Base-by-base conservation (phyloP, 164 flowering plant genomes). In the Echeveria elegans region DNA sequence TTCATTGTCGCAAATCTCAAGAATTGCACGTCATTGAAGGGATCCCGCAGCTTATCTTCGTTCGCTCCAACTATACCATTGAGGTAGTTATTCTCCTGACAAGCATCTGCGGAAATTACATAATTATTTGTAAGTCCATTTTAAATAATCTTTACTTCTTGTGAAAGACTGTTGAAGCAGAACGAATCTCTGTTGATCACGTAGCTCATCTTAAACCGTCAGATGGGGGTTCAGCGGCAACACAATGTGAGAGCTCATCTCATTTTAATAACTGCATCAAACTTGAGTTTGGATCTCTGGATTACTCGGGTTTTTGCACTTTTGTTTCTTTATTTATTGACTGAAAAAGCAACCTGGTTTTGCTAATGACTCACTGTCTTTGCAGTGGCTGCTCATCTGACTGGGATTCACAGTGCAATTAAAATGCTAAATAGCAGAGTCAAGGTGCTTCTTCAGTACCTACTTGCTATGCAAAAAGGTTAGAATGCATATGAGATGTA, bases 381-480 rank as follows among this genome's bases (percentile, higher is more conserved):
- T 81, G 78, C 83, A 89, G 98, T 93, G 98, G 98, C 98, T 76
- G 97, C 97, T 69, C 97, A 94, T 72, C 95, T 94, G 63, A 89
- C 98, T 0, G 95, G 97, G 34, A 89, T 86, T 65, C 96, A 94
- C 71, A 91, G 95, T 76, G 96, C 98, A 70, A 91, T 94, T 75
- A 94, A 94, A 83, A 94, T 91, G 98, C 81, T 94, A 71, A 86
- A 88, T 74, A 83, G 97, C 82, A 77, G 97, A 82, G 79, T 94
- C 69, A 81, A 80, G 68, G 87, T 94, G 63, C 91, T 94, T 53
- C 91, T 86, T 74, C 88, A 87, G 45, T 89, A 90, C 74, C 97
- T 94, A 67, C 76, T 80, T 50, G 84, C 96, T 6, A 91, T 91
- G 97, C 89, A 93, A 71, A 89, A 75, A 85, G 97, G 97, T 93